phyloP scores from a whole-genome alignment of 768 basidiomycete genomes.

The Mrakia gelida region DNA sequence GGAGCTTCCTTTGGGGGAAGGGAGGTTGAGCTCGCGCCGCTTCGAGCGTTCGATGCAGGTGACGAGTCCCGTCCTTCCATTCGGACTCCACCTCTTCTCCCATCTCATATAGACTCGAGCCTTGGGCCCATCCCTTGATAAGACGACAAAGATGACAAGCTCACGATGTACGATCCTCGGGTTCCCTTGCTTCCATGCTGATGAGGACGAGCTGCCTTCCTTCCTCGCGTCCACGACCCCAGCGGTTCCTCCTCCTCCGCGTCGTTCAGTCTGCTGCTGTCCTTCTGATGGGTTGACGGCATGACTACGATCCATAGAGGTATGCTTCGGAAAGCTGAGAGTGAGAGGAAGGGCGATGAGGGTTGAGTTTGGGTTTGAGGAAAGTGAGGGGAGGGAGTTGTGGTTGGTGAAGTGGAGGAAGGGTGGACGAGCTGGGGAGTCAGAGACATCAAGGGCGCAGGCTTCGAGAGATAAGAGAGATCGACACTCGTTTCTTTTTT shows the following conservation, averaged over 20 bases:
- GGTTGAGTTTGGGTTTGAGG: background rate
- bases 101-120: background rate
- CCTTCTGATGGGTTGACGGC: background rate
- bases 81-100: background rate
- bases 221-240: background rate
- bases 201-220: background rate
- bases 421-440: too few species aligned
- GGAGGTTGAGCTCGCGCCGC: background rate
- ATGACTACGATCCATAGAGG: conserved; percentile 1
- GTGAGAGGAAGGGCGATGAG: conserved; percentile 10
- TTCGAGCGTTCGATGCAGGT: background rate
- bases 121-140: too few species aligned
- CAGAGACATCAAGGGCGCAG: too few species aligned
- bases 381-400: too few species aligned
- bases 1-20: background rate
- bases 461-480: too few species aligned
- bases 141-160: background rate
- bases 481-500: too few species aligned
- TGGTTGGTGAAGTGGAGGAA: too few species aligned
- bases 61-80: background rate
- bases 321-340: background rate
- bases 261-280: background rate
- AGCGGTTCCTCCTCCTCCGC: background rate
- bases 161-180: background rate
- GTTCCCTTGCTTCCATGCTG: background rate